Conservation (phyloP, 441 rosid genomes). For the Daphne laureola region DNA sequence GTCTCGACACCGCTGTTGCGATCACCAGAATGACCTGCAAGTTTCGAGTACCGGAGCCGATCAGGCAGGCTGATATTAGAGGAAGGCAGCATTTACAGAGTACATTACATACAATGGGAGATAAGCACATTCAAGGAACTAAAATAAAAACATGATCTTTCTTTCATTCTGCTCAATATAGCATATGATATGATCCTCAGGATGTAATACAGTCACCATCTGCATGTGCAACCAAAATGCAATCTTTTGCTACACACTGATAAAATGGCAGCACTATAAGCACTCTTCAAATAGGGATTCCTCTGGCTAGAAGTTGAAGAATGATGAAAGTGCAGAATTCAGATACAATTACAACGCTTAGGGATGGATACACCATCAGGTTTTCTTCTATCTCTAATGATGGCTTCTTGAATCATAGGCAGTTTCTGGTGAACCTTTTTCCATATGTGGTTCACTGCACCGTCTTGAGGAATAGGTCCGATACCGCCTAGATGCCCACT, state of each 20-base stretch:
- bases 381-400: conserved; percentile 62
- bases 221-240: no score
- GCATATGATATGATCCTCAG: no score
- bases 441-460: conserved; percentile 91
- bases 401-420: conserved; percentile 67
- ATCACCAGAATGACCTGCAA: conserved; percentile 67
- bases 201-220: no score
- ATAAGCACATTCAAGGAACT: no score
- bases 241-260: no score
- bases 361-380: conserved; percentile 60
- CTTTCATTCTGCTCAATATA: no score
- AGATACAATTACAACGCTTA: conserved; percentile 77
- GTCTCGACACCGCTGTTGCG: conserved; percentile 61
- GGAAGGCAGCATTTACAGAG: no score
- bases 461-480: conserved; percentile 55
- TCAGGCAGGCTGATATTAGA: conserved; percentile 47
- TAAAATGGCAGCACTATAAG: no score
- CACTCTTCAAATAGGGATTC: no score
- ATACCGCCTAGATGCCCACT: conserved; percentile 52
- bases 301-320: not conserved
- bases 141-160: no score
- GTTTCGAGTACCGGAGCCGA: conserved; percentile 82
- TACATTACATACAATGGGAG: no score
- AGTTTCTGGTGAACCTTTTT: conserved; percentile 67
- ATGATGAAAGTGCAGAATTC: conserved; percentile 11